phyloP scores from a whole-genome alignment of 2,329 filamentous ascomycete genomes.

The Calonectria pauciramosa region DNA sequence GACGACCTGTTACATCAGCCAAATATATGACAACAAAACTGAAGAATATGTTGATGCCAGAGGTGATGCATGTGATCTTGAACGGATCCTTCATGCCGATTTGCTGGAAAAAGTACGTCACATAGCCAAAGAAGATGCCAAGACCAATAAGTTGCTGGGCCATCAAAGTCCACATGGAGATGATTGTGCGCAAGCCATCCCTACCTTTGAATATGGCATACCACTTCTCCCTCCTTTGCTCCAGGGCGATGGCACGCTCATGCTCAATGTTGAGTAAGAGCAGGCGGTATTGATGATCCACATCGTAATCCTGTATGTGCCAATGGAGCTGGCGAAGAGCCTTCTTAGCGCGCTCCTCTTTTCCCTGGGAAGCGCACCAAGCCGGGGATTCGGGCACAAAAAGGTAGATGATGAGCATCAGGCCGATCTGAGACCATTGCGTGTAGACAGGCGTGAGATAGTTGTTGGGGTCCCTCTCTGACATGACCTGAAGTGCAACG shows the following conservation, averaged over 20 bases:
- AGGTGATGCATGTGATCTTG: constrained; percentile 31
- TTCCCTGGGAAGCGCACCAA: constrained; percentile 49
- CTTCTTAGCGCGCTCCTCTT: constrained; percentile 39
- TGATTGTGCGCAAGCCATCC: constrained; percentile 45
- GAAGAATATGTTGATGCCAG: constrained; percentile 16
- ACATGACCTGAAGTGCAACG: constrained; percentile 54
- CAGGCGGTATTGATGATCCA: constrained; percentile 36
- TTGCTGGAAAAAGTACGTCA: constrained; percentile 57
- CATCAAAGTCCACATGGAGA: constrained; percentile 43
- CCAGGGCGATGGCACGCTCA: constrained; percentile 38
- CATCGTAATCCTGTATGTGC: constrained; percentile 44
- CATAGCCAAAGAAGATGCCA: constrained; percentile 62
- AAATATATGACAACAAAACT: constrained; percentile 17
- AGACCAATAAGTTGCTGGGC: constrained; percentile 25
- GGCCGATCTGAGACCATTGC: constrained; percentile 58
- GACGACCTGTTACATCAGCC: constrained; percentile 2
- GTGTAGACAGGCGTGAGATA: constrained; percentile 54
- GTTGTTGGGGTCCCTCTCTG: constrained; percentile 46
- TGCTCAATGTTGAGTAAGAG: constrained; percentile 31
- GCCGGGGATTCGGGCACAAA: constrained; percentile 53
- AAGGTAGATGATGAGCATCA: constrained; percentile 54
- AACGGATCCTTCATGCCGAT: constrained; percentile 43
- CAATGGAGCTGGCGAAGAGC: constrained; percentile 14
- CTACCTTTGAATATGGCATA: constrained; percentile 41
- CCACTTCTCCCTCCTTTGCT: constrained; percentile 9